These are phyloP conservation scores for Oryza meridionalis DNA, from an alignment of 176 grass and related monocot genomes.

Conservation along the genomic window DNA sequence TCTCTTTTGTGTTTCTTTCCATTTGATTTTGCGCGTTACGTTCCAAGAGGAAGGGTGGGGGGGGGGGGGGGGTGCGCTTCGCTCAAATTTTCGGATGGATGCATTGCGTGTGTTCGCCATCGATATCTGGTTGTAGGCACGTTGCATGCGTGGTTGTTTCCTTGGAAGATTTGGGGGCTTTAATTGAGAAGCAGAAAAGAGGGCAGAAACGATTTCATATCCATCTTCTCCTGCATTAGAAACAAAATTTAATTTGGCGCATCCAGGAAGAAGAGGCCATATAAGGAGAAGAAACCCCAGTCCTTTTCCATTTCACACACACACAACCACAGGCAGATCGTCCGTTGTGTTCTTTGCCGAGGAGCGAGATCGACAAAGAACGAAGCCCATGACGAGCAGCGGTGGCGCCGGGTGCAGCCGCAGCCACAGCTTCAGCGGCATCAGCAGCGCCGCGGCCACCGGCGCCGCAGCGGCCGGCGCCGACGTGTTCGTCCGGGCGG, in stretches of 20 bases:
- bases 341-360: not conserved
- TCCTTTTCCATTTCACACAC: not conserved
- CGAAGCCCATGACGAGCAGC: not conserved
- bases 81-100: not conserved
- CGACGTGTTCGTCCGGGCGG: conserved; percentile 49
- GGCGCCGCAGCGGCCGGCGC: not conserved
- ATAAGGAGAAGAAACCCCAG: not conserved
- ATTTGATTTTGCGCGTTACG: not conserved
- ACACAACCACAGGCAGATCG: not conserved
- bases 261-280: not conserved
- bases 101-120: not conserved
- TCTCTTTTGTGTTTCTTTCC: conserved; percentile 1
- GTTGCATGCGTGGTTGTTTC: not conserved
- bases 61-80: not conserved
- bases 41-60: not conserved
- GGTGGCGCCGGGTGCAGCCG: conserved; percentile 16
- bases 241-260: conserved; percentile 4
- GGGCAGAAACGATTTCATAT: not conserved
- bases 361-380: not conserved
- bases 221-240: conserved; percentile 6
- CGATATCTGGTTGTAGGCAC: not conserved
- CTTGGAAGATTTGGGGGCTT: not conserved
- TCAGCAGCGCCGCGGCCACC: not conserved
- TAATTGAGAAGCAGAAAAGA: not conserved
- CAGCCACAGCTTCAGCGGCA: conserved; percentile 3